These are phyloP conservation scores for Alternaria sp. DNA, from an alignment of 2,329 filamentous ascomycete species.

Conservation along the genomic window DNA sequence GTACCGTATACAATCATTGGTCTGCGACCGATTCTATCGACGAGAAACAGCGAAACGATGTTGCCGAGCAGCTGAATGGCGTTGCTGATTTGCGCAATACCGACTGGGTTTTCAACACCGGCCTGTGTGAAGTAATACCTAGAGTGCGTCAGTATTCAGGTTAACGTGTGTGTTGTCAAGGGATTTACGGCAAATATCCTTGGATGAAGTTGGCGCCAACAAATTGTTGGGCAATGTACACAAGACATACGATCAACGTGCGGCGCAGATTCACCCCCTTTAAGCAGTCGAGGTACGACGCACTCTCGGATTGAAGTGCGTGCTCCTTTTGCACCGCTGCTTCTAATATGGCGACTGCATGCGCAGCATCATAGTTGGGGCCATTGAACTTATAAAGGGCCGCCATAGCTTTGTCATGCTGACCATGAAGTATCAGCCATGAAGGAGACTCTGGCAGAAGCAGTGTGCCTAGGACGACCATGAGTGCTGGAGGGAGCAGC, in stretches of 20 bases:
- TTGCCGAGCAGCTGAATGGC: background rate
- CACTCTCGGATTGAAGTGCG: background rate
- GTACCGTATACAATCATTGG: slow-evolving; percentile 9
- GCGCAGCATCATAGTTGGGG: background rate
- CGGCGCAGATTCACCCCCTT: background rate
- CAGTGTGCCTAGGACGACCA: background rate
- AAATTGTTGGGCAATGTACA: background rate
- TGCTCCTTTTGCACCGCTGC: background rate
- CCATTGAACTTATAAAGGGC: background rate
- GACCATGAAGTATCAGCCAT: background rate
- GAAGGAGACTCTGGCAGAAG: background rate
- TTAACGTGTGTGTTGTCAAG: too few relatives aligned
- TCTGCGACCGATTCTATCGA: slow-evolving; percentile 13
- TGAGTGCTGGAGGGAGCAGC: background rate
- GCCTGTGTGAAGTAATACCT: too few relatives aligned
- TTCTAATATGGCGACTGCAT: background rate
- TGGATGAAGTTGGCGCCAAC: too few relatives aligned
- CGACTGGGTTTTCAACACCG: too few relatives aligned
- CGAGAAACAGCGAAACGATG: background rate
- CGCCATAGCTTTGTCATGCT: background rate
- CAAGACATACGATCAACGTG: background rate
- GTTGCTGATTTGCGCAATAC: background rate
- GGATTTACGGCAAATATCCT: too few relatives aligned
- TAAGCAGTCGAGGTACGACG: background rate
- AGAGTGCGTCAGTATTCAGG: too few relatives aligned